Evolutionary conservation across 257 asterid genomes (phyloP).

Genomic region (Solanum pinnatisectum): DNA sequence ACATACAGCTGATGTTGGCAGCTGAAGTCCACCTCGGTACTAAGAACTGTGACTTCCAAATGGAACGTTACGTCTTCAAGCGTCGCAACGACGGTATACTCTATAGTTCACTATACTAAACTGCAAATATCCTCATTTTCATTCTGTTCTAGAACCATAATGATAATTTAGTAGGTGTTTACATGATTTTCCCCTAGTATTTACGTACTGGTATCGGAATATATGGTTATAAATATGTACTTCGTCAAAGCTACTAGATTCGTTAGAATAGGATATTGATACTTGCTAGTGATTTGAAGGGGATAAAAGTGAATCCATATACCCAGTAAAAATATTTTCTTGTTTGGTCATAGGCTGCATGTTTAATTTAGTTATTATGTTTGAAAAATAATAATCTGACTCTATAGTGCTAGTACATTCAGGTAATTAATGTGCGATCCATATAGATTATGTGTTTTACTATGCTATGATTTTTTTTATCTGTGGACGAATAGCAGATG

Average conservation of each 20-base stretch:
- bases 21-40: constrained; percentile 2
- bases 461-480: neutral
- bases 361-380: neutral
- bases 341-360: neutral
- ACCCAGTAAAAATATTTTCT: neutral
- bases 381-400: neutral
- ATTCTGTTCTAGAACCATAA: neutral
- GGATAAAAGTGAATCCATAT: neutral
- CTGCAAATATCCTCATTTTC: neutral
- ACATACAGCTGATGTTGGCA: neutral
- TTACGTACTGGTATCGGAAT: neutral
- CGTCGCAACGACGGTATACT: neutral
- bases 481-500: neutral
- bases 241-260: neutral
- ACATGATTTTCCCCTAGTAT: neutral
- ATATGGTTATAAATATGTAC: neutral
- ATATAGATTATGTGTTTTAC: neutral
- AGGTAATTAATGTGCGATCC: neutral
- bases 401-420: neutral
- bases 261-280: neutral
- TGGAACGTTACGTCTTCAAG: neutral
- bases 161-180: neutral
- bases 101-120: neutral
- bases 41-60: neutral
- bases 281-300: neutral